Evolutionary conservation across 2,329 filamentous ascomycete species (phyloP).

Genomic region (Botryotinia narcissicola): DNA sequence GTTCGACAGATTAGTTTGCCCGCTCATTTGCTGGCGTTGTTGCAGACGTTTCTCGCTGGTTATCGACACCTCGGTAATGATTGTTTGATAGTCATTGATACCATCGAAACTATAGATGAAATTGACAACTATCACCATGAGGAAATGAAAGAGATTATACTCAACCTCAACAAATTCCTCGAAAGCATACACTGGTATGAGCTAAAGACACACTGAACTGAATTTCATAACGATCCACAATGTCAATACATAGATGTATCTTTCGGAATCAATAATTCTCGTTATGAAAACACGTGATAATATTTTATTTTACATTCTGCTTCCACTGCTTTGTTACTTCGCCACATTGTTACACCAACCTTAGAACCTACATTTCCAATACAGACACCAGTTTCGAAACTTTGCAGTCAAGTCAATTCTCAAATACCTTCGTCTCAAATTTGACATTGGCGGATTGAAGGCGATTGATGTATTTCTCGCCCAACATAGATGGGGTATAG

Average conservation of each 20-base stretch:
- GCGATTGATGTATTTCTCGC: slow-evolving; percentile 63
- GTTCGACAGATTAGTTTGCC: background rate
- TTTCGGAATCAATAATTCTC: background rate
- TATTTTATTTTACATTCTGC: background rate
- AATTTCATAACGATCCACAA: background rate
- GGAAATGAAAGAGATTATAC: background rate
- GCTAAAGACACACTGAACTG: background rate
- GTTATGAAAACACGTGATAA: background rate
- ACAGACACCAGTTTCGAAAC: background rate
- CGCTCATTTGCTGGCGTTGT: background rate
- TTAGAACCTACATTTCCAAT: background rate
- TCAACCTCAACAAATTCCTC: no score
- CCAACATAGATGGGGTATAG: slow-evolving; percentile 70
- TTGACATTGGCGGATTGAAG: slow-evolving; percentile 58
- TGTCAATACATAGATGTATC: background rate
- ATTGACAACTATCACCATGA: background rate
- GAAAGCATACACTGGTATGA: background rate
- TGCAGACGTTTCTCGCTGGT: background rate
- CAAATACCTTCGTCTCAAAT: slow-evolving; percentile 53
- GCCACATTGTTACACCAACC: background rate
- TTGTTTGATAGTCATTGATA: background rate
- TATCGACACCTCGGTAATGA: background rate
- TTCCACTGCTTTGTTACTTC: background rate
- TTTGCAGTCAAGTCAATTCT: slow-evolving; percentile 22
- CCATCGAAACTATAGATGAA: background rate